Evolutionary conservation across 1,284 basidiomycete genomes (phyloP).

Genomic region (Marasmius oreades): DNA sequence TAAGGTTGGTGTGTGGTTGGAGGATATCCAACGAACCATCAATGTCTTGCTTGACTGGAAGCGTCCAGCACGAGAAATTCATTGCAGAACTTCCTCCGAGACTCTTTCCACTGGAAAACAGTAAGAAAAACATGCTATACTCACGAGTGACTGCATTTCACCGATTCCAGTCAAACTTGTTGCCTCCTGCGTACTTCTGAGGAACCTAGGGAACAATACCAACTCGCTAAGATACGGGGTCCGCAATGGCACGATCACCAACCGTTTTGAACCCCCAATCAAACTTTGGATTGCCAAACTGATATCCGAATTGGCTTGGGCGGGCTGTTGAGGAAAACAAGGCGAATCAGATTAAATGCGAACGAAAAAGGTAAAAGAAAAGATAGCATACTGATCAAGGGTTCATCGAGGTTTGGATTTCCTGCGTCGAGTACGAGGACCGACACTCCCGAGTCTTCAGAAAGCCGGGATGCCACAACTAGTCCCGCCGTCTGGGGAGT

Average conservation of each 20-base stretch:
- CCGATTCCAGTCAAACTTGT: slow-evolving; percentile 7
- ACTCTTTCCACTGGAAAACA: slow-evolving; percentile 20
- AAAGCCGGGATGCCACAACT: slow-evolving; percentile 42
- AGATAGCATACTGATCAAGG: slow-evolving; percentile 6
- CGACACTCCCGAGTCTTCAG: slow-evolving; percentile 36
- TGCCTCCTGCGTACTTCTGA: slow-evolving; percentile 7
- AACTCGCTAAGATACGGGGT: not conserved
- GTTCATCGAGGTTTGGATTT: slow-evolving; percentile 11
- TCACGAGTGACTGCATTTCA: slow-evolving; percentile 8
- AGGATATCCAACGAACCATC: slow-evolving; percentile 21
- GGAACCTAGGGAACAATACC: not conserved
- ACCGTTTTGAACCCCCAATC: slow-evolving; percentile 24
- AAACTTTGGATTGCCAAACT: slow-evolving; percentile 20
- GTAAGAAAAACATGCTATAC: slow-evolving; percentile 19
- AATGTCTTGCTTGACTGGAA: slow-evolving; percentile 26
- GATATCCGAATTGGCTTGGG: slow-evolving; percentile 15
- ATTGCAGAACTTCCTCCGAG: slow-evolving; percentile 23
- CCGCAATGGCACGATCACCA: not conserved
- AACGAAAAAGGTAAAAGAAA: not conserved
- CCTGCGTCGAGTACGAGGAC: slow-evolving; percentile 33
- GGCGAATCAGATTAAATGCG: not conserved
- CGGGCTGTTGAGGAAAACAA: slow-evolving; percentile 4
- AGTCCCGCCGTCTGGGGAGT: slow-evolving; percentile 35
- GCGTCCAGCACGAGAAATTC: slow-evolving; percentile 24
- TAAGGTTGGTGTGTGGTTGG: not conserved